phyloP scores from a whole-genome alignment of 352 stramenopile species.

The Pythium phragmiticola region DNA sequence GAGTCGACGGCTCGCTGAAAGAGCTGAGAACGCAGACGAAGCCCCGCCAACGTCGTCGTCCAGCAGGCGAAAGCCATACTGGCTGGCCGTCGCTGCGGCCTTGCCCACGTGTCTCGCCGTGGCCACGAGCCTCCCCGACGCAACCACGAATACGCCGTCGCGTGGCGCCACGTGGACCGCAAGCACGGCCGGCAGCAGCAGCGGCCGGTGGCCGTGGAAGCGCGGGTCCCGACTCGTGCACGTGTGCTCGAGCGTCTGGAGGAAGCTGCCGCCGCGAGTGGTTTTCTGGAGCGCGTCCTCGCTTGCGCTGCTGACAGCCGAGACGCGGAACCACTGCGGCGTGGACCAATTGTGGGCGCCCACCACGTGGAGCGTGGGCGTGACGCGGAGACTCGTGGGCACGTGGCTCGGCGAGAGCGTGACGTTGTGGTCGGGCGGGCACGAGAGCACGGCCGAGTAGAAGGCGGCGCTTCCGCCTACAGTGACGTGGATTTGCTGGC shows the following conservation, averaged over 20 bases:
- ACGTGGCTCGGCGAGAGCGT: conserved; percentile 49
- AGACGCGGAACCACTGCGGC: conserved; percentile 52
- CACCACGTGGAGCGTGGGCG: conserved; percentile 50
- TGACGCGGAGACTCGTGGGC: conserved; percentile 47
- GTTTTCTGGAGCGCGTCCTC: conserved; percentile 30
- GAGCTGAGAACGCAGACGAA: too few relatives aligned
- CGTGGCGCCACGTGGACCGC: conserved; percentile 45
- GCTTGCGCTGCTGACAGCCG: conserved; percentile 30
- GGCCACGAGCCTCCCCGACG: conserved; percentile 25
- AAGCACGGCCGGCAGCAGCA: conserved; percentile 40
- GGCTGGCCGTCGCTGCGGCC: conserved; percentile 11
- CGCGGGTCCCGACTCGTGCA: conserved; percentile 45
- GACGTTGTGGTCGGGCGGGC: conserved; percentile 39
- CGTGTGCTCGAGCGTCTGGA: conserved; percentile 48
- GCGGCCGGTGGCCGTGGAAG: conserved; percentile 41
- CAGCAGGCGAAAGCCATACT: conserved; percentile 45
- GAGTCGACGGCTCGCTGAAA: too few relatives aligned
- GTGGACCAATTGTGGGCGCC: conserved; percentile 42
- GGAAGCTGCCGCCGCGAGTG: conserved; percentile 1
- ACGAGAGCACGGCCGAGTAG: conserved; percentile 51
- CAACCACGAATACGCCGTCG: conserved; percentile 43
- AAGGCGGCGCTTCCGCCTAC: conserved; percentile 48
- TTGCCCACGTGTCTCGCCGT: conserved; percentile 25
- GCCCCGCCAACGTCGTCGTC: not conserved
- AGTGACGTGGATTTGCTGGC: conserved; percentile 35